These are phyloP conservation scores for Ophiostoma ulmi DNA, from an alignment of 2,329 filamentous ascomycete species.

Conservation along the genomic window DNA sequence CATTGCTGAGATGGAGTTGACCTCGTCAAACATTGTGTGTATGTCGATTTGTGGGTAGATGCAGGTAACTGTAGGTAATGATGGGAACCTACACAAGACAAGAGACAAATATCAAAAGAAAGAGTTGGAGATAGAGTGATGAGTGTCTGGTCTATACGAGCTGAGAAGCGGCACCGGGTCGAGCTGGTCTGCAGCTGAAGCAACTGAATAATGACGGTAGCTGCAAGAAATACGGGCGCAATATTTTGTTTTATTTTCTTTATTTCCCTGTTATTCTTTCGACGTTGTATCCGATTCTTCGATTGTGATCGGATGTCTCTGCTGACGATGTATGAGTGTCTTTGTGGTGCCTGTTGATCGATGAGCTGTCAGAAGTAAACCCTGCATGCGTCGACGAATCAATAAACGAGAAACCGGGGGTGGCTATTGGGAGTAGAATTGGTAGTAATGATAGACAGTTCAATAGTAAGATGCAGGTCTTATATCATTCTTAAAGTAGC, in stretches of 20 bases:
- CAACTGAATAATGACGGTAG: too few species aligned
- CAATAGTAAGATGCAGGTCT: neutral
- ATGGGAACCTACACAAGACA: neutral
- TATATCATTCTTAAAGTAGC: neutral
- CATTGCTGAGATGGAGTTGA: neutral
- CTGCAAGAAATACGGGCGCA: too few species aligned
- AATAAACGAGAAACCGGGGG: neutral
- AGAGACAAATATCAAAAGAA: too few species aligned
- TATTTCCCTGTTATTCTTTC: neutral
- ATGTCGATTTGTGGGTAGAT: neutral
- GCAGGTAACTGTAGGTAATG: neutral
- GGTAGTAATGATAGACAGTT: neutral
- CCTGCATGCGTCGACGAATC: neutral
- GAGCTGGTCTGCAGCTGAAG: too few species aligned
- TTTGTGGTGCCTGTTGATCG: neutral
- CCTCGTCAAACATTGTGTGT: neutral
- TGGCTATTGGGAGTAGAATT: neutral
- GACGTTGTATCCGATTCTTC: neutral
- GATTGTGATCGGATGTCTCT: neutral
- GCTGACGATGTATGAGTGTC: neutral
- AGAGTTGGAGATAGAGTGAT: too few species aligned
- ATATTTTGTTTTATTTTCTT: too few species aligned
- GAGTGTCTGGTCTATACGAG: too few species aligned
- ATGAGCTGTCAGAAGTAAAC: neutral
- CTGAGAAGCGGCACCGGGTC: too few species aligned